Conservation (phyloP, 176 grass and related monocot genomes). For the Bothriochloa decipiens region DNA sequence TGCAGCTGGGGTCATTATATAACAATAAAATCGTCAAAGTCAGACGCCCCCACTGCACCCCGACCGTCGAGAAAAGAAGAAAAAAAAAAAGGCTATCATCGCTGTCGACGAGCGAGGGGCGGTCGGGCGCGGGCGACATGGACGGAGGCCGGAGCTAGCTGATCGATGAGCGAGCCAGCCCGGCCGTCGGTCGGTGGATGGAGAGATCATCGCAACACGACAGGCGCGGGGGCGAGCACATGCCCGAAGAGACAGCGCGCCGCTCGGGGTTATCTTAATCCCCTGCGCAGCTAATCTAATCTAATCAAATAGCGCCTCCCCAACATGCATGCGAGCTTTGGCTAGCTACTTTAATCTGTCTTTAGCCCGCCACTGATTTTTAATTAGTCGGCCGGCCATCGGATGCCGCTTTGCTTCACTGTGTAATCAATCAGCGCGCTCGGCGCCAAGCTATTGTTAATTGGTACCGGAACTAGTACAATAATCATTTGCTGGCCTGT, state of each 20-base stretch:
- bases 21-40: constrained; percentile 42
- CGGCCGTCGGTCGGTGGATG: background rate
- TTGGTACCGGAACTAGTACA: background rate
- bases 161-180: background rate
- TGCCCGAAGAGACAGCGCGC: constrained; percentile 62
- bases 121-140: background rate
- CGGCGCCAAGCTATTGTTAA: background rate
- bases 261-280: constrained; percentile 59
- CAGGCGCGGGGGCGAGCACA: constrained; percentile 51
- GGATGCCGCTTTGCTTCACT: constrained; percentile 36
- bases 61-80: too few species aligned
- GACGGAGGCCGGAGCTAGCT: background rate
- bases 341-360: constrained; percentile 40
- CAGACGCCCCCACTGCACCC: constrained; percentile 21
- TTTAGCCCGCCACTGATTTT: constrained; percentile 44
- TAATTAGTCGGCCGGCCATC: constrained; percentile 36
- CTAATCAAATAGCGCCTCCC: constrained; percentile 41
- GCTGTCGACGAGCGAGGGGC: background rate
- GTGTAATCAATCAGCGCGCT: constrained; percentile 7
- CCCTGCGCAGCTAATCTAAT: constrained; percentile 18
- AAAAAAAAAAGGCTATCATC: background rate
- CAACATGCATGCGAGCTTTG: constrained; percentile 30
- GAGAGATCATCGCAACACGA: constrained; percentile 33
- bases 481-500: constrained; percentile 14
- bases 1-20: constrained; percentile 21